A percentile compares a stretch with the other conserved stretches of the same genome.
phyloP scores from a whole-genome alignment of 2,329 filamentous ascomycete species.

The Beauveria caledonica region DNA sequence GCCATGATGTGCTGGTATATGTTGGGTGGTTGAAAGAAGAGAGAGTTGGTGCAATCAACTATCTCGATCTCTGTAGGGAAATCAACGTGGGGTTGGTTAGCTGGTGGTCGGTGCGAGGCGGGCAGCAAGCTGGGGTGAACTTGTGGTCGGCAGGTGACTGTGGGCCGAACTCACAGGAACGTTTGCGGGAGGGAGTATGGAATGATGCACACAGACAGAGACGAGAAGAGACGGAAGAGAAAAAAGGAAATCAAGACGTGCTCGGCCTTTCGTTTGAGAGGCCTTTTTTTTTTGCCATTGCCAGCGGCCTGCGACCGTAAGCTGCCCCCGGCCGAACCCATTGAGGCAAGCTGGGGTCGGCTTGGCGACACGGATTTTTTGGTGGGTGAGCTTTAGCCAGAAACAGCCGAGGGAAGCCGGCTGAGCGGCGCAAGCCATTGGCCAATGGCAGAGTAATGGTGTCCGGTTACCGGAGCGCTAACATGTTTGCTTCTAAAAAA shows the following conservation, averaged over 20 bases:
- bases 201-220: neutral
- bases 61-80: constrained; percentile 7
- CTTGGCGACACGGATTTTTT: constrained; percentile 11
- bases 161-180: neutral
- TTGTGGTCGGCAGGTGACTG: no score
- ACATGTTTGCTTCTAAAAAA: no score
- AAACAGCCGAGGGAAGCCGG: constrained; percentile 13
- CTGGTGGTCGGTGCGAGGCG: constrained; percentile 8
- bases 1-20: constrained; percentile 42
- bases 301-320: neutral
- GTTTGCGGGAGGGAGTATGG: neutral
- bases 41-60: neutral
- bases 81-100: constrained; percentile 9
- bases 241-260: neutral
- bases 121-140: neutral
- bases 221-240: neutral
- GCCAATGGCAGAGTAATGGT: neutral
- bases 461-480: neutral
- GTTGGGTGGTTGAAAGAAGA: neutral
- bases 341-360: constrained; percentile 5
- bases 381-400: constrained; percentile 3
- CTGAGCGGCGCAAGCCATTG: constrained; percentile 7
- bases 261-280: neutral
- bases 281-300: constrained; percentile 1
- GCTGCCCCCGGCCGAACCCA: neutral